Percentiles rank a stretch among this genome's conserved stretches.
phyloP scores from a whole-genome alignment of 345 rosid genomes.

The Ceriops decandra region DNA sequence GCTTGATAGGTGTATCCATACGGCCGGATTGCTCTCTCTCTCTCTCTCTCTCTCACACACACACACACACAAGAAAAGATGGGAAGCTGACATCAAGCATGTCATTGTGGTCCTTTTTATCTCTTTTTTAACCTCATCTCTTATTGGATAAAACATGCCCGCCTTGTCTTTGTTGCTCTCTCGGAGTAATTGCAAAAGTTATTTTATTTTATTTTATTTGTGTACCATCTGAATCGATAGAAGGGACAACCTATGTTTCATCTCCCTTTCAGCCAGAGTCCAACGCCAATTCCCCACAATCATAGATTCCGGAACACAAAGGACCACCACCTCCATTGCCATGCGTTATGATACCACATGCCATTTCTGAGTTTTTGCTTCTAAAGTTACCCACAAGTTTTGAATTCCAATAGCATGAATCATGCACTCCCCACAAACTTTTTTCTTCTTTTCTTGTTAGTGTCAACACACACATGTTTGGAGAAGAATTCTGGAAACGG shows the following conservation, averaged over 20 bases:
- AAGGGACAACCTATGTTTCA: conserved; percentile 21
- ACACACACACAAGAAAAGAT: conserved; percentile 8
- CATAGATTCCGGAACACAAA: background rate
- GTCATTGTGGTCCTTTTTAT: conserved; percentile 18
- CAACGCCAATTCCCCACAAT: conserved; percentile 1
- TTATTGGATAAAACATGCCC: background rate
- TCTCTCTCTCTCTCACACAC: background rate
- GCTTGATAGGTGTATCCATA: too few species aligned
- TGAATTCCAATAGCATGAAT: background rate
- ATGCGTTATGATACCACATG: conserved; percentile 37
- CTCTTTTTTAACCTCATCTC: background rate
- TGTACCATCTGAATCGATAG: conserved; percentile 15
- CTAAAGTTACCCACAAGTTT: background rate
- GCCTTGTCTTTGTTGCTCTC: background rate
- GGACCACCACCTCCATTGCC: conserved; percentile 33
- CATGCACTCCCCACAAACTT: background rate
- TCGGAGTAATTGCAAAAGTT: background rate
- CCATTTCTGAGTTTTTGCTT: conserved; percentile 3
- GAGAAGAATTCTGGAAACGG: too few species aligned
- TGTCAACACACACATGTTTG: too few species aligned
- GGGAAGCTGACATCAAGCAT: conserved; percentile 19
- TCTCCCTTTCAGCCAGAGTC: conserved; percentile 15
- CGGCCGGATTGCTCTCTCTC: too few species aligned
- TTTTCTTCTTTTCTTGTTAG: too few species aligned
- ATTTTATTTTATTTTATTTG: background rate